Evolutionary conservation across 2,329 filamentous ascomycete species (phyloP), one percentile per base, ranked within the genome.

Genomic region (Fusarium sp.): DNA sequence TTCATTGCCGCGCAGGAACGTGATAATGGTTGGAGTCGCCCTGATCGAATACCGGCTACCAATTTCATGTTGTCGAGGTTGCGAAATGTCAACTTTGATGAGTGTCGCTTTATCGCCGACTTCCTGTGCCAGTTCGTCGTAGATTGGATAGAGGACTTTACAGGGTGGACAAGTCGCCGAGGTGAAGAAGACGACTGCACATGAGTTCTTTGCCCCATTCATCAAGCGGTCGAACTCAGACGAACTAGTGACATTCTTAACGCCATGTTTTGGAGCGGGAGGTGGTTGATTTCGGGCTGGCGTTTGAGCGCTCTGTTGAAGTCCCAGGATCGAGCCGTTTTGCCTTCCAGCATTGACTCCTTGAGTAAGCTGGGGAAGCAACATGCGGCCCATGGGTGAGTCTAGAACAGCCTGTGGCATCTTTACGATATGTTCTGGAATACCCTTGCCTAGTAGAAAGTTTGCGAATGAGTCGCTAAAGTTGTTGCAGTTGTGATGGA

Each of bases 401-500:
- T 92, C 89, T 14, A 98, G 85, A 10, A 98, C 94, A 1, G 91
- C 92, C 74, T 94, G 87, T 1, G 95, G 95, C 76, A 98, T 90
- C 70, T 91, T 93, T 31, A 89, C 87, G 70, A 99, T 98, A 73
- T 97, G 90, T 2, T 90, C 87, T 0, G 96, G 96, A 62, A 98
- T 98, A 4, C 93, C 92, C 72, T 90, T 92, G 22, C 96, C 95
- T 1, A 98, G 84, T 0, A 98, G 84, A 68, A 98, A 98, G 79
- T 93, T 96, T 67, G 93, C 85, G 70, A 98, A 91, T 65, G 97
- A 94, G 76, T 98, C 95, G 5, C 92, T 93, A 80, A 98, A 99
- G 79, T 98, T 98, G 82, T 98, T 99, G 83, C 95, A 98, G 77
- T 99, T 99, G 80, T 98, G 94, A 73, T 82, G 93, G 78, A 88